phyloP scores from a whole-genome alignment of 345 rosid genomes.

The Syzygium aqueum region DNA sequence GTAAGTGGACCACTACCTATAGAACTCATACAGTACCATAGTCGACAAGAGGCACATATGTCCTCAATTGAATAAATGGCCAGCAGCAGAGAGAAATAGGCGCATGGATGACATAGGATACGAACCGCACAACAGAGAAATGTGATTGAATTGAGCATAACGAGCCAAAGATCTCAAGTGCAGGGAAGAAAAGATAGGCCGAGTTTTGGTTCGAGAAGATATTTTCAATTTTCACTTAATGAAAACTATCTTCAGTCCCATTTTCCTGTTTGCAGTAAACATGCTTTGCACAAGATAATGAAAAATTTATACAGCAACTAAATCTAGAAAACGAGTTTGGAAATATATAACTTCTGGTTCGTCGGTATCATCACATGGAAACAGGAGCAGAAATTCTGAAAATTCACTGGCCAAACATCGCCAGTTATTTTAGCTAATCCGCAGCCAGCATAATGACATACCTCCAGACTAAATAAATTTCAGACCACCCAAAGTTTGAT shows the following conservation, averaged over 20 bases:
- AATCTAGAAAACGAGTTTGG: neutral
- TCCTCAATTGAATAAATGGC: neutral
- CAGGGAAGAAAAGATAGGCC: neutral
- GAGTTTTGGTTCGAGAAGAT: neutral
- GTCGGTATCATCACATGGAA: neutral
- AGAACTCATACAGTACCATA: neutral
- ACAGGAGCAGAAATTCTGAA: neutral
- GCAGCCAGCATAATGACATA: neutral
- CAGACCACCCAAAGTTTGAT: neutral
- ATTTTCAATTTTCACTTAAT: neutral
- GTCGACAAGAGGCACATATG: neutral
- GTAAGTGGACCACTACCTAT: neutral
- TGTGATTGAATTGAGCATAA: neutral
- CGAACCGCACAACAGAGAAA: neutral
- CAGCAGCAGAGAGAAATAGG: neutral
- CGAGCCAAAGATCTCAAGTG: neutral
- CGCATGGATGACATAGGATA: neutral
- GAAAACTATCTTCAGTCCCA: neutral
- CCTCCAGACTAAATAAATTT: neutral
- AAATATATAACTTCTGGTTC: neutral
- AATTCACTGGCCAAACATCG: neutral
- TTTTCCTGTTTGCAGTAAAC: neutral
- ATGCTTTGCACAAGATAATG: neutral
- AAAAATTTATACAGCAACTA: neutral
- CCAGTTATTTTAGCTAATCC: neutral